These are phyloP conservation scores for Neodidymelliopsis sp. DNA, from an alignment of 2,329 filamentous ascomycete genomes.

Conservation along the genomic window DNA sequence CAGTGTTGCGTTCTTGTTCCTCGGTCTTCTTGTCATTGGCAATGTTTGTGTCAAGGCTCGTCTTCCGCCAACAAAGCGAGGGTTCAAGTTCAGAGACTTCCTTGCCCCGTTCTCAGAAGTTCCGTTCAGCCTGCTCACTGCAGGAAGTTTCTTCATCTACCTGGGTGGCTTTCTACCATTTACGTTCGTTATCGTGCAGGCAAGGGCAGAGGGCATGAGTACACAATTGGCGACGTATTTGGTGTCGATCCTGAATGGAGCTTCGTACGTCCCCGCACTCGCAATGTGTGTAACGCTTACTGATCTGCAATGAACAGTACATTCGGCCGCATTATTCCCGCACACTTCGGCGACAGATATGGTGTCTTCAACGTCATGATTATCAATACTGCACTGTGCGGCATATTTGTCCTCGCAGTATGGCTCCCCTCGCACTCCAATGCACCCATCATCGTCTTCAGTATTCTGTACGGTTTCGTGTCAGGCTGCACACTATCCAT, in stretches of 20 bases:
- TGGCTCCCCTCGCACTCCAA: constrained; percentile 53
- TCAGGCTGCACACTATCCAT: constrained; percentile 71
- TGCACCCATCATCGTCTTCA: constrained; percentile 44
- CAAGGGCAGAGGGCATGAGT: constrained; percentile 54
- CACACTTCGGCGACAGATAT: constrained; percentile 57
- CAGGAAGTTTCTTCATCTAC: constrained; percentile 66
- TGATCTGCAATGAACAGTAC: no score
- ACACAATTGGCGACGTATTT: constrained; percentile 57
- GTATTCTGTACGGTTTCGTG: constrained; percentile 62
- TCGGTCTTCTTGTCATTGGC: constrained; percentile 62
- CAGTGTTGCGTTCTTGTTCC: constrained; percentile 62
- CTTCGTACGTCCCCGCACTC: no score
- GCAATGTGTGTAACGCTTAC: no score
- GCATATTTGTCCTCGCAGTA: constrained; percentile 50
- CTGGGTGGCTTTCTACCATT: constrained; percentile 64
- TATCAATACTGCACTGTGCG: constrained; percentile 56
- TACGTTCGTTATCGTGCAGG: constrained; percentile 55
- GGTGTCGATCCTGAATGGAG: constrained; percentile 56
- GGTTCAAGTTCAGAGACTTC: constrained; percentile 30
- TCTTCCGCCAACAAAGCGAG: constrained; percentile 47
- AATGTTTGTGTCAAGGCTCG: constrained; percentile 59
- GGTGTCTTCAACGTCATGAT: constrained; percentile 62
- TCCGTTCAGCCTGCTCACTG: constrained; percentile 60
- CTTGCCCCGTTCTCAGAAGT: constrained; percentile 39
- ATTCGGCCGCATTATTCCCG: constrained; percentile 62